These are phyloP conservation scores for Nicotiana paniculata DNA, from an alignment of 257 asterid species.

Conservation along the genomic window DNA sequence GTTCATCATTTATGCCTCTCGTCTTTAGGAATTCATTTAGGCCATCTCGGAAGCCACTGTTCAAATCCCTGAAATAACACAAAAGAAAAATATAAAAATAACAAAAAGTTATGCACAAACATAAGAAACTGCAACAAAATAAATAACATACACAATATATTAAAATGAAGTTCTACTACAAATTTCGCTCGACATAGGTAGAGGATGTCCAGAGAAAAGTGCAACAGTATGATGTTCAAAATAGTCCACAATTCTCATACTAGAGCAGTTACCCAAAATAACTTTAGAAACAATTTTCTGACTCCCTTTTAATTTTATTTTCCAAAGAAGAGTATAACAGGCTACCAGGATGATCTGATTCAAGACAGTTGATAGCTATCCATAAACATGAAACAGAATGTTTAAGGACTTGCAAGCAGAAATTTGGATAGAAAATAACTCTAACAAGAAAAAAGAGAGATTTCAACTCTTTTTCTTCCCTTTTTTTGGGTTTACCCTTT, in stretches of 20 bases:
- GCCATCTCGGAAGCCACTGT: conserved; percentile 27
- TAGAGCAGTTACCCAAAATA: background rate
- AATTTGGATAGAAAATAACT: background rate
- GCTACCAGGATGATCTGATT: conserved; percentile 3
- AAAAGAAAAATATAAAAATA: background rate
- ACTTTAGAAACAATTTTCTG: background rate
- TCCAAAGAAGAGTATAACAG: background rate
- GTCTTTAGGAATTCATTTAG: conserved; percentile 40
- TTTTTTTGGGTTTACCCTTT: background rate
- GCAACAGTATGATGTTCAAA: background rate
- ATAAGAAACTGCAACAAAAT: background rate
- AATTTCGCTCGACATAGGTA: background rate
- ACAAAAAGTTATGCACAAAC: conserved; percentile 3
- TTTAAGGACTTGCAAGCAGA: background rate
- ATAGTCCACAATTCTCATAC: background rate
- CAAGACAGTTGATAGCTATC: background rate
- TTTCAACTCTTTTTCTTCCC: background rate
- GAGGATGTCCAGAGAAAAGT: background rate
- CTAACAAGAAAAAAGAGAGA: background rate
- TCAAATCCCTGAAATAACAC: conserved; percentile 32
- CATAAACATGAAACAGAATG: background rate
- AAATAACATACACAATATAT: background rate
- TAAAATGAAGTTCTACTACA: background rate
- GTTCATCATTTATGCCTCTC: conserved; percentile 42
- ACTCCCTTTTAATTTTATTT: background rate